A percentile compares a stretch with the other conserved stretches of the same genome.
Conservation (phyloP, 2,329 filamentous ascomycete species). For the Cladorrhinum sp. region DNA sequence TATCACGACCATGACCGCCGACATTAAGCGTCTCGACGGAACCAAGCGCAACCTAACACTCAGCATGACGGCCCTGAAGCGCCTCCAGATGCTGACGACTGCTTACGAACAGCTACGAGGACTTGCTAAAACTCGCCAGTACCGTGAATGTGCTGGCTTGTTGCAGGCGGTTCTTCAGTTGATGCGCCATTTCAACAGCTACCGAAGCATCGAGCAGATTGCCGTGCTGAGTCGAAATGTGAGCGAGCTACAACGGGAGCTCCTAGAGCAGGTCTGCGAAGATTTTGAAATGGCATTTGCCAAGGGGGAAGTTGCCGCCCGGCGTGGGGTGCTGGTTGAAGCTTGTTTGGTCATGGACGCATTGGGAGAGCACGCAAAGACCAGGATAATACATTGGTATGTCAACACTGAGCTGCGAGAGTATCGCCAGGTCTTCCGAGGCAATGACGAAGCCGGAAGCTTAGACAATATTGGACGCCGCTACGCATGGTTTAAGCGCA, state of each 20-base stretch:
- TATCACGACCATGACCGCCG: constrained; percentile 97
- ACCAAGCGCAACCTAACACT: constrained; percentile 95
- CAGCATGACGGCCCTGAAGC: constrained; percentile 96
- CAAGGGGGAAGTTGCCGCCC: constrained; percentile 73
- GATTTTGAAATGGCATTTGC: constrained; percentile 96
- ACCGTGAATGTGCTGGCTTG: constrained; percentile 89
- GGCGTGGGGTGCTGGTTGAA: constrained; percentile 71
- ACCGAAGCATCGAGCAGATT: constrained; percentile 96
- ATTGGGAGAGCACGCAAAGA: constrained; percentile 79
- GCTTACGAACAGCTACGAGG: constrained; percentile 95
- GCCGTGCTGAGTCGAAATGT: constrained; percentile 89
- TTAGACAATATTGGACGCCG: constrained; percentile 93
- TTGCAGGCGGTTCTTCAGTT: constrained; percentile 94
- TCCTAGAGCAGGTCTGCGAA: constrained; percentile 97
- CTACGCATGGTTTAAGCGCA: constrained; percentile 95
- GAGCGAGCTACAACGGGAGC: constrained; percentile 84
- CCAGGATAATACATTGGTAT: constrained; percentile 89
- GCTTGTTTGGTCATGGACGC: constrained; percentile 94
- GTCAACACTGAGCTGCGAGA: constrained; percentile 95
- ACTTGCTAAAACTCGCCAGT: constrained; percentile 81
- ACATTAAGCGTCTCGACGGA: constrained; percentile 94
- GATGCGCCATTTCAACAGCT: constrained; percentile 98
- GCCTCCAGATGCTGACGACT: constrained; percentile 96
- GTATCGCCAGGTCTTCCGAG: constrained; percentile 91
- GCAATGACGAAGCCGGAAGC: constrained; percentile 93